Evolutionary conservation across 768 basidiomycete genomes (phyloP).

Genomic region (Boletus fagicola): DNA sequence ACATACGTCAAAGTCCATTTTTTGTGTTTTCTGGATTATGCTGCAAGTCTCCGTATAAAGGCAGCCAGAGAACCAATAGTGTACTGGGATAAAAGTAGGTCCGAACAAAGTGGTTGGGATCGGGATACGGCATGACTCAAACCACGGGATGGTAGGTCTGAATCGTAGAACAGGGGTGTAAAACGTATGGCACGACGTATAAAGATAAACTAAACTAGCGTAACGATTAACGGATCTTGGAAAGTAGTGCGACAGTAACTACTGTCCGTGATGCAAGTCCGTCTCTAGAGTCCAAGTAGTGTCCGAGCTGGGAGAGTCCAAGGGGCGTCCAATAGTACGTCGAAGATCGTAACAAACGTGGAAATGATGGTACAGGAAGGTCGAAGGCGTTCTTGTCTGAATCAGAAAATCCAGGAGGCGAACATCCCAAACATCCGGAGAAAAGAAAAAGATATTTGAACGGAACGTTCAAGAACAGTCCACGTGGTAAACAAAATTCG

Average conservation of each 20-base stretch:
- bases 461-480: slow-evolving; percentile 14
- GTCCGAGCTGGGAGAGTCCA: slow-evolving; percentile 20
- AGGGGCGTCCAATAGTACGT: slow-evolving; percentile 24
- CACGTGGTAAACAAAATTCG: background rate
- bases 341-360: slow-evolving; percentile 27
- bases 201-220: slow-evolving; percentile 27
- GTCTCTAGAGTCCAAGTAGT: slow-evolving; percentile 26
- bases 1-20: slow-evolving; percentile 89
- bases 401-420: slow-evolving; percentile 3
- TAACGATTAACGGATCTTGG: slow-evolving; percentile 28
- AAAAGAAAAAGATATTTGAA: background rate
- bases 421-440: slow-evolving; percentile 9
- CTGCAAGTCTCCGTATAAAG: slow-evolving; percentile 9
- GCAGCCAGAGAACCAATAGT: slow-evolving; percentile 7
- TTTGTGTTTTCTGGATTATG: slow-evolving; percentile 49
- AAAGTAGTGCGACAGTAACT: slow-evolving; percentile 8
- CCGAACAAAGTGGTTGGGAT: slow-evolving; percentile 4
- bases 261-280: slow-evolving; percentile 27
- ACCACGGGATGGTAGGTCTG: background rate
- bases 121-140: background rate
- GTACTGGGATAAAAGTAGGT: slow-evolving; percentile 14
- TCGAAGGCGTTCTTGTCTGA: slow-evolving; percentile 11
- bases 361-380: slow-evolving; percentile 8
- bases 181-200: slow-evolving; percentile 22
- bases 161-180: slow-evolving; percentile 5